Evolutionary conservation across 306 rosid species (phyloP), one percentile per base, ranked within the genome.

Genomic region (Macrotyloma uniflorum): DNA sequence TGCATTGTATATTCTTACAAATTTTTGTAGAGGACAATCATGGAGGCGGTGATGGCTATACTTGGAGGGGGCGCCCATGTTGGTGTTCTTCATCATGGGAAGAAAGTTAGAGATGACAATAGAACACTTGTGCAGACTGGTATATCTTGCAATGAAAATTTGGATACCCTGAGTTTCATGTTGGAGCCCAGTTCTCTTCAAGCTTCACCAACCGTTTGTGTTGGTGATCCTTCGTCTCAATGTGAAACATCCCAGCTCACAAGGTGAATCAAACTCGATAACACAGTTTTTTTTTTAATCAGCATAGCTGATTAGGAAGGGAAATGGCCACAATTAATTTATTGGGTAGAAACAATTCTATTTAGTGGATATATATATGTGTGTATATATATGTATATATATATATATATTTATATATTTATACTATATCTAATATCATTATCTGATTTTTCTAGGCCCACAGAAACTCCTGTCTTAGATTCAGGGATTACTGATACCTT

Each of bases 101-200:
- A 92, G 79, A 86, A 88, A 74, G 89, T 92, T 64, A 80, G 89
- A 76, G 97, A 94, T 76, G 98, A 94, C 77, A 74, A 85, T 76
- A 89, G 89, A 77, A 94, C 97, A 59, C 92, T 94, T 36, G 78
- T 84, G 79, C 97, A 94, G 89, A 88, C 90, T 1, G 98, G 97
- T 65, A 75, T 94, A 70, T 89, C 97, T 64, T 76, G 86, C 81
- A 88, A 92, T 83, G 97, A 92, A 72, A 90, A 86, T 87, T 62
- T 90, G 70, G 95, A 89, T 74, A 74, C 85, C n/a, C 90, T 94
- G 9, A 86, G 88, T 79, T 94, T 94, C 87, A 84, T 86, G 64
- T 78, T 94, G 86, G 97, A 94, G 86, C 96, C 97, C 35, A 82
- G 67, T 77, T 86, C 83, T 23, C 58, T 85, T 69, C 82, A 83